These are phyloP conservation scores for Mycosphaerella arachidis DNA, from an alignment of 2,329 filamentous ascomycete species.

Conservation along the genomic window DNA sequence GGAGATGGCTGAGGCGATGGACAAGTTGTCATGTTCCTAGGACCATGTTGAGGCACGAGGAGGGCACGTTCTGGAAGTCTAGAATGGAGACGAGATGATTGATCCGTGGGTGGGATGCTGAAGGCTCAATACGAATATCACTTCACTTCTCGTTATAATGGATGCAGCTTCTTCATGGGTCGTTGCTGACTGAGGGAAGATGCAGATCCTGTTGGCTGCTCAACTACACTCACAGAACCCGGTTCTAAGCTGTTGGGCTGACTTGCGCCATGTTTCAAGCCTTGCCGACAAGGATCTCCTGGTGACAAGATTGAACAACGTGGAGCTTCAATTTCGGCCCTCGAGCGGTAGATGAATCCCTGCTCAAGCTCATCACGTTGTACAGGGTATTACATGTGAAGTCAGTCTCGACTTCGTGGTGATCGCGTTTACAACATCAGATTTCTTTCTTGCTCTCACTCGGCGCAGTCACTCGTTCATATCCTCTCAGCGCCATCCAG, in stretches of 20 bases:
- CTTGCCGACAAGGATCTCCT: background rate
- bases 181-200: no score
- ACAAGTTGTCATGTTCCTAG: background rate
- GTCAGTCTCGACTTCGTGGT: background rate
- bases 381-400: background rate
- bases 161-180: no score
- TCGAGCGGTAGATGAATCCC: background rate
- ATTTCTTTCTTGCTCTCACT: background rate
- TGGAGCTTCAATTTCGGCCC: background rate
- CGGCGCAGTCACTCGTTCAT: background rate
- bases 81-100: no score
- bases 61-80: no score
- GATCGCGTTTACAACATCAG: background rate
- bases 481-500: background rate
- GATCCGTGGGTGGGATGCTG: no score
- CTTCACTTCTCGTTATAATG: no score
- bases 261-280: background rate
- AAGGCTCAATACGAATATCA: no score
- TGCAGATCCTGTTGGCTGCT: no score
- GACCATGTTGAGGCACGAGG: no score
- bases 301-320: background rate
- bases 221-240: no score
- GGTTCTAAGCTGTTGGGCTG: no score
- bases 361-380: background rate
- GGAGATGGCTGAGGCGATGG: background rate